These are phyloP conservation scores for Cornus controversa DNA, from an alignment of 148 eudicot genomes.

Conservation along the genomic window DNA sequence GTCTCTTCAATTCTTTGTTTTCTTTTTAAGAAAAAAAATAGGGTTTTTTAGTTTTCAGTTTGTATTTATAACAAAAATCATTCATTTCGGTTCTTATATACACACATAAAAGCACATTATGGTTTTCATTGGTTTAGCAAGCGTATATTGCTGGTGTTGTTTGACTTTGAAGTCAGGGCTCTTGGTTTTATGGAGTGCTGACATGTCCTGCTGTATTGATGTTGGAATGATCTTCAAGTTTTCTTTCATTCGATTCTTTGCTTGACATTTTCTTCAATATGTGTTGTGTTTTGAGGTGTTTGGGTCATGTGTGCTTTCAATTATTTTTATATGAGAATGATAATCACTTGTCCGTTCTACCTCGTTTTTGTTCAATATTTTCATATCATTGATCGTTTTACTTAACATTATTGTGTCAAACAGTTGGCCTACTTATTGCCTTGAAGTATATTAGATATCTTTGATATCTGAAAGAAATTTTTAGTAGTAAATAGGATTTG, in stretches of 20 bases:
- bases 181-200: neutral
- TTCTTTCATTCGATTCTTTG: conserved; percentile 1
- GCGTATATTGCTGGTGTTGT: neutral
- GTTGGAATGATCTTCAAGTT: neutral
- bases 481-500: neutral
- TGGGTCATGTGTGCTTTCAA: neutral
- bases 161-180: neutral
- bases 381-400: neutral
- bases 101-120: neutral
- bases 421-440: neutral
- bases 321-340: neutral
- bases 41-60: neutral
- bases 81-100: neutral
- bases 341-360: neutral
- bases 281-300: neutral
- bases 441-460: neutral
- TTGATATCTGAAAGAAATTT: neutral
- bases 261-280: neutral
- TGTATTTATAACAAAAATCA: no score
- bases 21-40: no score
- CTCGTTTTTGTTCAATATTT: neutral
- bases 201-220: neutral
- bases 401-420: neutral
- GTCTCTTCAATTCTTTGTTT: neutral
- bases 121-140: conserved; percentile 9